phyloP scores from a whole-genome alignment of 2,329 filamentous ascomycete genomes.

The Aquanectria penicillioides region DNA sequence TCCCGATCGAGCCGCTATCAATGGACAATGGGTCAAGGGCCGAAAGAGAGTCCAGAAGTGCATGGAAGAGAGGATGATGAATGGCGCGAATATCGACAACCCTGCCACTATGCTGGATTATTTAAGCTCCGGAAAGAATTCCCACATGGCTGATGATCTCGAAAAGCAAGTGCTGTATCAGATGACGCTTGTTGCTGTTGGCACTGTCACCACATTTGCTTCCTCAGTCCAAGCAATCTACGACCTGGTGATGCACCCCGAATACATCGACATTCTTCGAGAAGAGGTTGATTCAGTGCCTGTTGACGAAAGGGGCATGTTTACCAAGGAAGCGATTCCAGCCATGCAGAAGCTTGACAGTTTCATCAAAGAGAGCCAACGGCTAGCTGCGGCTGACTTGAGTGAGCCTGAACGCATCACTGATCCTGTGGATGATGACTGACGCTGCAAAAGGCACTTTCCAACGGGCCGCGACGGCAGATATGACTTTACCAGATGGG shows the following conservation, averaged over 20 bases:
- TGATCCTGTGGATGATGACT: neutral
- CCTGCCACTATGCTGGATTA: neutral
- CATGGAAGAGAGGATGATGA: neutral
- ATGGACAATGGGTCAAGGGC: neutral
- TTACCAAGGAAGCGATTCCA: neutral
- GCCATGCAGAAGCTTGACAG: slow-evolving; percentile 1
- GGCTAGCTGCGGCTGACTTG: neutral
- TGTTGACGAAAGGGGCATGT: neutral
- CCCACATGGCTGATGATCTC: neutral
- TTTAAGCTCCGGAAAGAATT: slow-evolving; percentile 1
- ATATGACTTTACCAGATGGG: neutral
- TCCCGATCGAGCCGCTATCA: neutral
- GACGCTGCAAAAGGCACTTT: neutral
- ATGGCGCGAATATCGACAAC: neutral
- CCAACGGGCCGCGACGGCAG: neutral
- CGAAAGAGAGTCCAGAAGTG: neutral
- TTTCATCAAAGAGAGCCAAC: slow-evolving; percentile 5
- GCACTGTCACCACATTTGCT: slow-evolving; percentile 4
- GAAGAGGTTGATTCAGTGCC: neutral
- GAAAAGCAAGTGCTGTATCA: neutral
- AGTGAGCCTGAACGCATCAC: neutral
- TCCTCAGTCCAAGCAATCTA: neutral
- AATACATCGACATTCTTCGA: neutral
- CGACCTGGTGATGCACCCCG: neutral
- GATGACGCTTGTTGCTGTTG: slow-evolving; percentile 1